Evolutionary conservation across 768 basidiomycete species (phyloP).

Genomic region (Rhizopogon vulgaris): DNA sequence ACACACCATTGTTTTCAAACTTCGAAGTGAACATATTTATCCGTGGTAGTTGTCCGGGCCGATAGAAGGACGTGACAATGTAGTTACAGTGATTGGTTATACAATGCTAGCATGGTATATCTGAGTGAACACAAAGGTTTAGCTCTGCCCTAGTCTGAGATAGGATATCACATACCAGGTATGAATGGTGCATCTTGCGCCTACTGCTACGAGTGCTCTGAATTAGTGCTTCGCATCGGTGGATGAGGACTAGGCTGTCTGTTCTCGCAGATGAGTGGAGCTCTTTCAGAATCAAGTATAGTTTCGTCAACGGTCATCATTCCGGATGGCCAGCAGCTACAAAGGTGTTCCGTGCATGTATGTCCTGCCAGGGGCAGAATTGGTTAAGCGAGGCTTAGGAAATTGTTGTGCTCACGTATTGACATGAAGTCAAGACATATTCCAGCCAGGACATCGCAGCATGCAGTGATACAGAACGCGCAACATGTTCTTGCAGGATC

Average conservation of each 20-base stretch:
- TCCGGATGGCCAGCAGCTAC: conserved; percentile 14
- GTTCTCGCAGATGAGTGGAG: conserved; percentile 14
- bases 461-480: conserved; percentile 9
- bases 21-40: not conserved
- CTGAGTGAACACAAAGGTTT: not conserved
- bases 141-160: not conserved
- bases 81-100: no score
- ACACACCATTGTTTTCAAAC: no score
- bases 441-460: conserved; percentile 16
- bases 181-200: not conserved
- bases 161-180: not conserved
- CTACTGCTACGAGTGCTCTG: not conserved
- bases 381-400: not conserved
- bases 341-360: conserved; percentile 19
- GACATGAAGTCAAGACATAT: conserved; percentile 20
- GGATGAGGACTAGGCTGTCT: conserved; percentile 17
- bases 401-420: conserved; percentile 11
- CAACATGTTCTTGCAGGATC: conserved; percentile 19
- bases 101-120: not conserved
- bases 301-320: not conserved
- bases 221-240: conserved; percentile 14
- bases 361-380: conserved; percentile 8
- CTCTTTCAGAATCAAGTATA: conserved; percentile 7
- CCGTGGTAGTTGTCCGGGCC: not conserved
- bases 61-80: no score